Evolutionary conservation across 805 yeast genomes (phyloP), one percentile per base, ranked within the genome.

Genomic region (Barnettozyma vustinii): DNA sequence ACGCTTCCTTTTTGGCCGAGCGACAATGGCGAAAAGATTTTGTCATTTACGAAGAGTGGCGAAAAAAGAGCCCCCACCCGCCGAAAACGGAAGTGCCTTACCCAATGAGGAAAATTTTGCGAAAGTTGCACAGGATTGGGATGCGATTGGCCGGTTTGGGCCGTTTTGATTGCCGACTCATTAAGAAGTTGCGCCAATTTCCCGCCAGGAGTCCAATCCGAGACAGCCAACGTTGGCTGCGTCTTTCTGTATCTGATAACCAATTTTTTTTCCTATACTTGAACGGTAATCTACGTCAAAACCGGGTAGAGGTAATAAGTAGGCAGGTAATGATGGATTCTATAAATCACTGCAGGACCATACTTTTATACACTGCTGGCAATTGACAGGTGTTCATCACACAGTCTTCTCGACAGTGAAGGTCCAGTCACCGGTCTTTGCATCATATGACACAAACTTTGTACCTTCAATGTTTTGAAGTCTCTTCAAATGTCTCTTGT

Each of bases 391-490:
- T 13, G 16, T n/a, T 30, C 33, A 30, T 30, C 41, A 43, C 36
- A 51, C 56, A 7, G 59, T 53, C 26, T 49, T 44, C n/a, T 75
- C 75, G 33, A 77, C 77, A 10, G 72, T 67, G 57, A 86, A 87
- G 1, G 77, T 72, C 87, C 90, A 85, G 42, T 79, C 73, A 37
- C 94, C 94, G 1, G 87, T 75, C 36, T 73, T 75, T 0, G 92
- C 80, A 55, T 90, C 94, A 70, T 88, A 94, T 44, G 83, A 76
- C 25, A 79, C 77, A 67, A 91, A 92, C 52, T 76, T 74, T 46
- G 84, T 74, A 30, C 73, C 81, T 25, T 79, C 76, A 48, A 81
- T 66, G 26, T 69, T 65, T 66, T 86, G 81, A 58, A 94, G 72
- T 51, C 82, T 80, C 47, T 77, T 74, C 42, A 87, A 75, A 60